These are phyloP conservation scores for Alloascoidea africana DNA, from an alignment of 805 yeast species.

Conservation along the genomic window DNA sequence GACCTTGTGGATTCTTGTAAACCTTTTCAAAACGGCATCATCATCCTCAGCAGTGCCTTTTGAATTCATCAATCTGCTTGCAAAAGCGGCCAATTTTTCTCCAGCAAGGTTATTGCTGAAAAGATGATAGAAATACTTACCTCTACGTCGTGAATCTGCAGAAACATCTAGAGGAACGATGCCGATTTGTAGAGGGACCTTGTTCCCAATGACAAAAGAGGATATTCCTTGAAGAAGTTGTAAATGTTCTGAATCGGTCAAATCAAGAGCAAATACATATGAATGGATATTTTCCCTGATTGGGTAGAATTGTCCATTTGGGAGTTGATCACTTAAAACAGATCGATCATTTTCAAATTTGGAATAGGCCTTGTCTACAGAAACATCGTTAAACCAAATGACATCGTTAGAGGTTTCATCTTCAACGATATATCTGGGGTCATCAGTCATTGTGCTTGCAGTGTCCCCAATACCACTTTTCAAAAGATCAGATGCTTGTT, in stretches of 20 bases:
- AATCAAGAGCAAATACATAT: slow-evolving; percentile 49
- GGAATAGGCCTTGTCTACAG: slow-evolving; percentile 38
- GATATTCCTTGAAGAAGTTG: slow-evolving; percentile 26
- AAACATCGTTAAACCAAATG: slow-evolving; percentile 68
- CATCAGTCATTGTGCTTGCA: too few relatives aligned
- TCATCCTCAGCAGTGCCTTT: too few relatives aligned
- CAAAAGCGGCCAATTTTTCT: slow-evolving; percentile 7
- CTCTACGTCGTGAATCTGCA: slow-evolving; percentile 8
- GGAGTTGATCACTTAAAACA: slow-evolving; percentile 28
- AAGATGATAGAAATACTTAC: slow-evolving; percentile 9
- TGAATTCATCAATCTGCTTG: slow-evolving; percentile 1
- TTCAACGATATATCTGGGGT: slow-evolving; percentile 20
- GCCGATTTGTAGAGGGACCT: slow-evolving; percentile 72
- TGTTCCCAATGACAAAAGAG: slow-evolving; percentile 20
- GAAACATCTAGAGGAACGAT: slow-evolving; percentile 41
- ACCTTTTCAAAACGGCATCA: not conserved
- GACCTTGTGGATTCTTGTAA: not conserved
- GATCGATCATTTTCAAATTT: slow-evolving; percentile 28
- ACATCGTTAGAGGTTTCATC: slow-evolving; percentile 21
- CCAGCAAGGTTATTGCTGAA: slow-evolving; percentile 8
- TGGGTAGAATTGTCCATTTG: slow-evolving; percentile 52
- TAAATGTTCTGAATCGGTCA: slow-evolving; percentile 37
- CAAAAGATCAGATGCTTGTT: slow-evolving; percentile 21
- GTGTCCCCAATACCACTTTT: not conserved
- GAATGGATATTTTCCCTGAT: slow-evolving; percentile 65